Evolutionary conservation across 228 moss, liverwort and hornwort species (phyloP).

Genomic region (Sphagnum fallax): DNA sequence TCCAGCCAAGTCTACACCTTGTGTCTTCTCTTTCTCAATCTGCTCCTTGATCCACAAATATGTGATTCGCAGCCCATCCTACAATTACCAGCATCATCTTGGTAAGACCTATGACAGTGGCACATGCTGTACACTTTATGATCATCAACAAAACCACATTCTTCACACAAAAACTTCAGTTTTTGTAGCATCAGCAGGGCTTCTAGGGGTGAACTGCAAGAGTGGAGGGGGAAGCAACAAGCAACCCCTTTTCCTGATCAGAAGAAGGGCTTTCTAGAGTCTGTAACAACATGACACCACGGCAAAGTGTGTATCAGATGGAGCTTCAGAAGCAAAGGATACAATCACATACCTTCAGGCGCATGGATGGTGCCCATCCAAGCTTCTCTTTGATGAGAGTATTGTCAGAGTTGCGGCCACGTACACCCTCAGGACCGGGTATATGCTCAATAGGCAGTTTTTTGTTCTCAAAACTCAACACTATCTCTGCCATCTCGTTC

Average conservation of each 20-base stretch:
- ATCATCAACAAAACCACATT: background rate
- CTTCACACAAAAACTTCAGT: background rate
- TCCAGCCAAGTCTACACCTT: conserved; percentile 15
- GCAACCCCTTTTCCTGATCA: too few relatives aligned
- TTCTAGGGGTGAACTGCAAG: too few relatives aligned
- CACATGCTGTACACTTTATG: background rate
- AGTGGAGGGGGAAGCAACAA: too few relatives aligned
- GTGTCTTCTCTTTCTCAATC: conserved; percentile 27
- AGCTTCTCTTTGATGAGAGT: conserved; percentile 36
- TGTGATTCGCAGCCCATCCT: conserved; percentile 43
- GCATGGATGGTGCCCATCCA: conserved; percentile 40
- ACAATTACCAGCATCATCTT: background rate
- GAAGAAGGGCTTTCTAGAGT: too few relatives aligned
- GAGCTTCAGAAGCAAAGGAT: background rate
- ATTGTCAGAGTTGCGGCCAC: conserved; percentile 41
- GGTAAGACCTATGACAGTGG: background rate
- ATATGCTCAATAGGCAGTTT: conserved; percentile 36
- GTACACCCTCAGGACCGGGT: conserved; percentile 36
- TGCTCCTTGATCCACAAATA: conserved; percentile 44
- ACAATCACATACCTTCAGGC: conserved; percentile 18
- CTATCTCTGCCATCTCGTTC: conserved; percentile 50
- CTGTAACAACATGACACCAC: too few relatives aligned
- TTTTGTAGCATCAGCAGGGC: background rate
- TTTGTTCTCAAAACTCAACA: conserved; percentile 32
- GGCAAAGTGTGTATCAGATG: background rate